Evolutionary conservation across 441 rosid genomes (phyloP), one percentile per base, ranked within the genome.

Genomic region (Francoa sonchifolia): DNA sequence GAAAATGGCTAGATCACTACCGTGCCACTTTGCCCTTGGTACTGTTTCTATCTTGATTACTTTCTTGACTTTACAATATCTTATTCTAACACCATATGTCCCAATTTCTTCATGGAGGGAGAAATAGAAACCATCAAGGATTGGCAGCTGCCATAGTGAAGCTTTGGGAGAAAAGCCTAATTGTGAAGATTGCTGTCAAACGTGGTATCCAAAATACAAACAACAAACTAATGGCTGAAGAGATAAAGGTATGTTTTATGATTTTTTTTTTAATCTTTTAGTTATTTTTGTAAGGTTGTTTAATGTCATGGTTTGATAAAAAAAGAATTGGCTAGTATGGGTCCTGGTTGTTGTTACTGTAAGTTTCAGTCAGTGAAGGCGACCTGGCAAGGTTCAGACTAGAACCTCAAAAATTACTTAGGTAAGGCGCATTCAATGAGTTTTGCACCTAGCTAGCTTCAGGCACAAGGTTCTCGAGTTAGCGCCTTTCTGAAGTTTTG

Each of bases 11-110:
- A 83, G 73, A 70, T 70, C 76, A 18, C 86, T 92, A 50, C 99
- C 99, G 12, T 76, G 94, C 47, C 99, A 92, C 69, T 92, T 92
- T 71, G 84, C 96, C 52, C 94, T 92, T 3, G 99, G 99, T 87
- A 77, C 36, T 68, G 34, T 66, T 42, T 31, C 53, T 36, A 45
- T 28, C 14, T 11, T 32, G n/a, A 36, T 12, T 25, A n/a, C 26
- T 25, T 48, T 50, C 41, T 51, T 54, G 19, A 11, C 13, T 32
- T 45, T 48, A 22, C 19, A 5, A 35, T 55, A 22, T 61, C 19
- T 36, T 18, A 53, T 50, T 44, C 32, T 34, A 39, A 31, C 47
- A 21, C 18, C 37, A 15, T 27, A 19, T 62, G 44, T 47, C 33
- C 58, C 35, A 59, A 46, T 45, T 39, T 55, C 36, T 44, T 42